Percentiles rank a stretch among this genome's conserved stretches.
phyloP scores from a whole-genome alignment of 495 filamentous ascomycete species.

The Talaromyces stipitatus region DNA sequence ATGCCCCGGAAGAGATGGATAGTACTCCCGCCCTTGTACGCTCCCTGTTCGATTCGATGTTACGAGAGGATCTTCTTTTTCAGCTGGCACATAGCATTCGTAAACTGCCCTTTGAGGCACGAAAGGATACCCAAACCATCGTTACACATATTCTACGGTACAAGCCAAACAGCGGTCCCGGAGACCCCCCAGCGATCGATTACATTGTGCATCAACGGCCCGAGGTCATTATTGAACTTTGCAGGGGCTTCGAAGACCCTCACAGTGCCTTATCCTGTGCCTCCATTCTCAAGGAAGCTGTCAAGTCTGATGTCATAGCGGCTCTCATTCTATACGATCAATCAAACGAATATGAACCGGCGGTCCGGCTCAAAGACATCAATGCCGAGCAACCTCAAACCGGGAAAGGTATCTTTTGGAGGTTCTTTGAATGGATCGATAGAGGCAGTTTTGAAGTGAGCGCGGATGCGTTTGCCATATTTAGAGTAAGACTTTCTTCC shows the following conservation, averaged over 20 bases:
- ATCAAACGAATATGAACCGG: slow-evolving; percentile 51
- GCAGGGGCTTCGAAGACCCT: slow-evolving; percentile 79
- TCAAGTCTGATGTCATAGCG: slow-evolving; percentile 85
- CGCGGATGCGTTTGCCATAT: slow-evolving; percentile 95
- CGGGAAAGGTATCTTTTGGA: slow-evolving; percentile 86
- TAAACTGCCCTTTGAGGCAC: slow-evolving; percentile 84
- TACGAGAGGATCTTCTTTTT: slow-evolving; percentile 82
- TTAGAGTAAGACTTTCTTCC: slow-evolving; percentile 57
- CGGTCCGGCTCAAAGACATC: slow-evolving; percentile 52
- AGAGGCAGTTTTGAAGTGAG: slow-evolving; percentile 91
- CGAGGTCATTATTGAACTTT: slow-evolving; percentile 80
- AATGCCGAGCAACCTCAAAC: slow-evolving; percentile 58
- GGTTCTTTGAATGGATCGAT: slow-evolving; percentile 97
- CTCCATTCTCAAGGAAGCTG: slow-evolving; percentile 78
- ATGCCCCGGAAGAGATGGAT: slow-evolving; percentile 59
- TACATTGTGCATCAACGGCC: slow-evolving; percentile 79
- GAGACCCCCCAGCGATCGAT: slow-evolving; percentile 71
- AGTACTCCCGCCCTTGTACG: slow-evolving; percentile 79
- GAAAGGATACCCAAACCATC: slow-evolving; percentile 84
- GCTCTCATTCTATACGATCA: slow-evolving; percentile 90
- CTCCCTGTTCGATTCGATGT: slow-evolving; percentile 67
- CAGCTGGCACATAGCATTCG: slow-evolving; percentile 71
- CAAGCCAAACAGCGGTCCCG: slow-evolving; percentile 48
- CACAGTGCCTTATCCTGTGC: slow-evolving; percentile 93
- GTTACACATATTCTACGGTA: slow-evolving; percentile 84